phyloP scores from a whole-genome alignment of 805 yeast genomes.

The Geotrichum ghanense region DNA sequence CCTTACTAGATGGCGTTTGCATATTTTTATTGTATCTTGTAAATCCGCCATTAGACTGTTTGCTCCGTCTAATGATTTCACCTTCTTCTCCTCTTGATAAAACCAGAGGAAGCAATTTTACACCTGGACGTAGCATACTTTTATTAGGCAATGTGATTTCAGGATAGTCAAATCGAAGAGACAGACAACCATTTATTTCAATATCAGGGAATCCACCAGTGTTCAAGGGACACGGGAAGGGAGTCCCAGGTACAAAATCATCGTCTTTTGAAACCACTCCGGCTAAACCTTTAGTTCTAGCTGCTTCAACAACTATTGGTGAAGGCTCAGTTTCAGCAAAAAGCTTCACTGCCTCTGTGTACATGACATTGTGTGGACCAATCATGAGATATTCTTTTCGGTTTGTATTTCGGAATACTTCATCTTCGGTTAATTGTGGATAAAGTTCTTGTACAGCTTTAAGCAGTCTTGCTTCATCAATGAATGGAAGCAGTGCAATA shows the following conservation, averaged over 20 bases:
- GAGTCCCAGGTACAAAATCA: slow-evolving; percentile 25
- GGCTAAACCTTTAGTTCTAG: slow-evolving; percentile 23
- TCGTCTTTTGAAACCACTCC: slow-evolving; percentile 23
- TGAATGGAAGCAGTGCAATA: slow-evolving; percentile 79
- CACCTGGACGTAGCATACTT: slow-evolving; percentile 78
- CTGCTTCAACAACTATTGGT: slow-evolving; percentile 15
- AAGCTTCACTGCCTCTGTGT: slow-evolving; percentile 28
- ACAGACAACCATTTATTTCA: slow-evolving; percentile 31
- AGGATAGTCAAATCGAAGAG: slow-evolving; percentile 52
- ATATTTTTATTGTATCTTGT: slow-evolving; percentile 18
- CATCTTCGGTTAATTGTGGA: slow-evolving; percentile 51
- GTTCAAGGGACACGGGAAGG: slow-evolving; percentile 33
- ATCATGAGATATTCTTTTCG: slow-evolving; percentile 61
- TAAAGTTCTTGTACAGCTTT: slow-evolving; percentile 57
- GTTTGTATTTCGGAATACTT: slow-evolving; percentile 53
- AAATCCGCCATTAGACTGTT: slow-evolving; percentile 23
- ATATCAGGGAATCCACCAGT: slow-evolving; percentile 35
- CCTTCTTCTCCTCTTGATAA: slow-evolving; percentile 63
- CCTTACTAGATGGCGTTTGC: slow-evolving; percentile 12
- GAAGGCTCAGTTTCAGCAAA: slow-evolving; percentile 28
- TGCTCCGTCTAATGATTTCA: slow-evolving; percentile 38
- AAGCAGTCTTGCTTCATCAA: slow-evolving; percentile 68
- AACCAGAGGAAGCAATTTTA: slow-evolving; percentile 46
- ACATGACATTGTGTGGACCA: slow-evolving; percentile 49
- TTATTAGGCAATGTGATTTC: slow-evolving; percentile 44